Evolutionary conservation across 176 grass and related monocot genomes (phyloP), one percentile per base, ranked within the genome.

Genomic region (Cenchrus fungigraminus): DNA sequence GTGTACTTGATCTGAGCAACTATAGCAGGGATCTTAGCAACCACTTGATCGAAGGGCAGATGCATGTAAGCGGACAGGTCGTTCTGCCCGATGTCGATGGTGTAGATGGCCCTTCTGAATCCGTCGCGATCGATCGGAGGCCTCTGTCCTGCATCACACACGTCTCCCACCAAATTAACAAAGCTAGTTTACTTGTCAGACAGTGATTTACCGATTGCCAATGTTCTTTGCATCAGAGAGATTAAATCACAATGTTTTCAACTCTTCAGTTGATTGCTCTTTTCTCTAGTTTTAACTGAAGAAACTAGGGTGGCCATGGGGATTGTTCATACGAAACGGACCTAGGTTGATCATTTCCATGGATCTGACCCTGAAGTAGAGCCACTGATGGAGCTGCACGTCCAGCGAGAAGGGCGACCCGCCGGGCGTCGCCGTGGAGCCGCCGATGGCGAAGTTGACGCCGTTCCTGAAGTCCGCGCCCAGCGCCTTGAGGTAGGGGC

Each of bases 81-180:
- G 7, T 95, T 95, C 42, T 95, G 93, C 11, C 93, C 93, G 12
- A 95, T 92, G 80, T 95, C 90, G 16, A 95, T 87, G 44, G 80
- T 52, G 66, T 95, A 95, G 20, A 95, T 45, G 37, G 86, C 93
- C 8, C 79, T 90, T 29, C 60, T 55, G 55, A 95, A 95, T 1
- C 93, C 93, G 11, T 79, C 59, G 12, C 55, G 70, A 0, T 89
- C 85, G 13, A 92, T 65, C 0, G 81, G 77, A 0, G 57, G 58
- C 47, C 17, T 42, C 22, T 73, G 46, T 0, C 88, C 92, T 91
- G 71, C 60, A 77, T 68, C 11, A 59, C n/a, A 57, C 14, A 65
- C 5, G 19, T 67, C 14, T 46, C 73, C 2, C 47, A 63, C 19
- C 58, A 82, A 71, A 73, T 37, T 47, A 54, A 9, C 57, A 59